Evolutionary conservation across 192 early-diverging fungal genomes (phyloP).

Genomic region (Podila clonocystis): DNA sequence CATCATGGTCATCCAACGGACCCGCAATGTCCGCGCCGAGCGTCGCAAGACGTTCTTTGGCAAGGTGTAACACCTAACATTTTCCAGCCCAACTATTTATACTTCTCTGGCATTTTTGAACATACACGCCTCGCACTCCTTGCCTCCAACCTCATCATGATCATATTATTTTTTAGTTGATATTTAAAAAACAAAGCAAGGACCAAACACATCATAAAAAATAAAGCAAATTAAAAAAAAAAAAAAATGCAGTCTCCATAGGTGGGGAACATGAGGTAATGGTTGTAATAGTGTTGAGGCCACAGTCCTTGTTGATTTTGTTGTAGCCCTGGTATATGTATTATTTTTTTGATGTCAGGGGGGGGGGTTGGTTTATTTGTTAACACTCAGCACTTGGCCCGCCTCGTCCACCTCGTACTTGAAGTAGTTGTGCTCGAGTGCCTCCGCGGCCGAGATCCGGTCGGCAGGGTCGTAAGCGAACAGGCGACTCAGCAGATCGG

Average conservation of each 20-base stretch:
- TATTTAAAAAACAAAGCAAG: neutral
- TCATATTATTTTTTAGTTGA: no score
- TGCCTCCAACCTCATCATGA: neutral
- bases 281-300: neutral
- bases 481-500: conserved; percentile 77
- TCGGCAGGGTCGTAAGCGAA: conserved; percentile 82
- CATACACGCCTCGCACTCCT: neutral
- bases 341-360: neutral
- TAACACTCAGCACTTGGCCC: conserved; percentile 29
- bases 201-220: neutral
- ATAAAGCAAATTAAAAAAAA: conserved; percentile 12
- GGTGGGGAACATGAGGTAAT: neutral
- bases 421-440: conserved; percentile 90
- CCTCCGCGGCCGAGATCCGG: conserved; percentile 85
- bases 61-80: conserved; percentile 37
- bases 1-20: conserved; percentile 70
- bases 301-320: no score
- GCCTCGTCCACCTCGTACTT: conserved; percentile 59
- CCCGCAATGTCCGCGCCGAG: conserved; percentile 67
- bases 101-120: neutral
- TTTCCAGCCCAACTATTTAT: neutral
- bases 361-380: neutral
- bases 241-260: neutral
- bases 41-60: conserved; percentile 67
- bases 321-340: neutral